Percentiles rank a stretch among this genome's conserved stretches.
phyloP scores from a whole-genome alignment of 2,329 filamentous ascomycete genomes.

The Epichloe hybrida region DNA sequence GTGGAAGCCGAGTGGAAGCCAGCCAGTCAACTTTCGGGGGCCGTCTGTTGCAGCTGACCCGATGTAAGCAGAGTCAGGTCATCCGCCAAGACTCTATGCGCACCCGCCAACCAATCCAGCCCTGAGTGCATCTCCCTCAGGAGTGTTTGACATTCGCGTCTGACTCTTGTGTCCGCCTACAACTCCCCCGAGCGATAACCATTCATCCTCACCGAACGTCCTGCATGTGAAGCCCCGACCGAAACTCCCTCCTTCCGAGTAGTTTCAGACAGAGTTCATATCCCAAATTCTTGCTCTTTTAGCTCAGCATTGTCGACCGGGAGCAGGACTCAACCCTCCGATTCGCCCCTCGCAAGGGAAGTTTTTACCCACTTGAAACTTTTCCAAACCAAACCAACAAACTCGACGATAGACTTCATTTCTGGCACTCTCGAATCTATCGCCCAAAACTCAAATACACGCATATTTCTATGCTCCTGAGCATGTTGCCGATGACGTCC shows the following conservation, averaged over 20 bases:
- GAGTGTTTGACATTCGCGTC: not conserved
- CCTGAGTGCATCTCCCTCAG: not conserved
- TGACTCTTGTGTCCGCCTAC: not conserved
- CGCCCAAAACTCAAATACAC: not conserved
- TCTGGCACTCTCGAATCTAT: conserved; percentile 2
- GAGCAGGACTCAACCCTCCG: not conserved
- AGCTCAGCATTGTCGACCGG: not conserved
- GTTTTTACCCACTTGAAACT: not conserved
- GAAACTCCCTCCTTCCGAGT: not conserved
- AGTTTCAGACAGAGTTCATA: not conserved
- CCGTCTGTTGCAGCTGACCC: not conserved
- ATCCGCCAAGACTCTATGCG: not conserved
- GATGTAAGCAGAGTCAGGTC: not conserved
- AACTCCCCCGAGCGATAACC: not conserved
- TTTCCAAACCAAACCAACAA: not conserved
- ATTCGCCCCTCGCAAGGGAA: not conserved
- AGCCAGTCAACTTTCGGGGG: not conserved
- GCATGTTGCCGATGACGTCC: conserved; percentile 1
- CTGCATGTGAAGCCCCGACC: not conserved
- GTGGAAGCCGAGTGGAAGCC: not conserved
- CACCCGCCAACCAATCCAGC: conserved; percentile 1
- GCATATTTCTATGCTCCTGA: not conserved
- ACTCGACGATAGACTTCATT: conserved; percentile 1
- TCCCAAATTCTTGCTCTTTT: not conserved
- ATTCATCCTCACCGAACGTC: not conserved